phyloP scores from a whole-genome alignment of 495 filamentous ascomycete genomes.

The Neurospora sp. region DNA sequence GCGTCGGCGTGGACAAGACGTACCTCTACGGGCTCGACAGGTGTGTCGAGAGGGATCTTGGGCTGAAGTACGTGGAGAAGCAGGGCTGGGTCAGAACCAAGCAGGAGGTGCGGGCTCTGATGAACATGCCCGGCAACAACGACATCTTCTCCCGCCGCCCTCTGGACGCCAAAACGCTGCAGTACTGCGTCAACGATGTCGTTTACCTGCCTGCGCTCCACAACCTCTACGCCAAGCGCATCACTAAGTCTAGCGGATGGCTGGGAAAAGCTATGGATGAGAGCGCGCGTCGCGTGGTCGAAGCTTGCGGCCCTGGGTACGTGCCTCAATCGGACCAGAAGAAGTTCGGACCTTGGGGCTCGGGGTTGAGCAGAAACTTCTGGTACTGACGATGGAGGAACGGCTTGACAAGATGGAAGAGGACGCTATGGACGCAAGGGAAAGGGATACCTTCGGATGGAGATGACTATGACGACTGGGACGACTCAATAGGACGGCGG shows the following conservation, averaged over 20 bases:
- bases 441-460: no score
- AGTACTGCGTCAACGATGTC: not conserved
- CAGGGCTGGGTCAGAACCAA: not conserved
- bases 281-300: not conserved
- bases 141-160: not conserved
- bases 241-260: not conserved
- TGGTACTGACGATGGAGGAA: not conserved
- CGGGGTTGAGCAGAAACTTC: not conserved
- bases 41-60: constrained; percentile 29
- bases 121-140: not conserved
- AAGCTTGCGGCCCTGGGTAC: not conserved
- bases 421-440: not conserved
- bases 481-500: no score
- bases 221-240: not conserved
- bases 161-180: not conserved
- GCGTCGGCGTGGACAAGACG: constrained; percentile 12
- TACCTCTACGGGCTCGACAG: constrained; percentile 29
- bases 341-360: not conserved
- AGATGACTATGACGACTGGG: no score
- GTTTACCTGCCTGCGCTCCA: not conserved
- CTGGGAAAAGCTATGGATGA: not conserved
- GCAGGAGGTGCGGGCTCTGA: not conserved
- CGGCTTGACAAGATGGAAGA: not conserved
- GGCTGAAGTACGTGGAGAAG: not conserved
- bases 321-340: not conserved